Evolutionary conservation across 2,329 filamentous ascomycete species (phyloP).

Genomic region (Verticillium albo-atrum): DNA sequence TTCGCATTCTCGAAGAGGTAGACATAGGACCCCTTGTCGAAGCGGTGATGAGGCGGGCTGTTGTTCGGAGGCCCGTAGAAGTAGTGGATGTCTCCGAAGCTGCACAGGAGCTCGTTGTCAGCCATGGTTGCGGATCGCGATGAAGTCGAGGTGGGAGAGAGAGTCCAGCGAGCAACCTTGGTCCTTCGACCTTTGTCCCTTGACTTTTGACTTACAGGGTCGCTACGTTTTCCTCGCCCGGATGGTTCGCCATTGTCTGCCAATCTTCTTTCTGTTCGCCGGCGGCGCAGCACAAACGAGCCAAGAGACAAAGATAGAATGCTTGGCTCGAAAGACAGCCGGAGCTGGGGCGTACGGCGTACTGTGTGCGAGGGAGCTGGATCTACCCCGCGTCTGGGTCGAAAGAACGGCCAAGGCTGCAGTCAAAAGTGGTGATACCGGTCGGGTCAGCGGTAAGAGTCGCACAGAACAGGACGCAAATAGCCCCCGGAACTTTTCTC

Average conservation of each 20-base stretch:
- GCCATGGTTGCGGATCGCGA: constrained; percentile 7
- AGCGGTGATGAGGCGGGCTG: constrained; percentile 72
- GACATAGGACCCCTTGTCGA: constrained; percentile 75
- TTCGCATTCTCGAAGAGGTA: constrained; percentile 73
- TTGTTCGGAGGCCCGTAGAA: constrained; percentile 65
- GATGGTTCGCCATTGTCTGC: constrained; percentile 35
- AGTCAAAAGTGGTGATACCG: not conserved
- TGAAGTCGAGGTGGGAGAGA: not conserved
- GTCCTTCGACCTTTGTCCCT: no score
- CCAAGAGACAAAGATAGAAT: constrained; percentile 3
- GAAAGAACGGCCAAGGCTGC: not conserved
- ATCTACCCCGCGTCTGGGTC: not conserved
- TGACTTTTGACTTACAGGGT: constrained; percentile 37
- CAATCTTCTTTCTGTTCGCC: not conserved
- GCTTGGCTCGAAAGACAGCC: not conserved
- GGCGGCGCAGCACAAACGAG: constrained; percentile 2
- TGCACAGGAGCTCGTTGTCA: constrained; percentile 29
- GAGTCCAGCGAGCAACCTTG: no score
- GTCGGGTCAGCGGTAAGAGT: not conserved
- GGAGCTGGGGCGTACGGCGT: not conserved
- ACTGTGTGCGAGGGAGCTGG: not conserved
- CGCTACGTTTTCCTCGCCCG: constrained; percentile 46
- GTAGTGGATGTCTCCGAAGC: constrained; percentile 76
- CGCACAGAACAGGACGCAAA: not conserved
- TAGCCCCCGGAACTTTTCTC: not conserved